These are phyloP conservation scores for Colletotrichum orchidophilum DNA, from an alignment of 2,329 filamentous ascomycete genomes.

Conservation along the genomic window DNA sequence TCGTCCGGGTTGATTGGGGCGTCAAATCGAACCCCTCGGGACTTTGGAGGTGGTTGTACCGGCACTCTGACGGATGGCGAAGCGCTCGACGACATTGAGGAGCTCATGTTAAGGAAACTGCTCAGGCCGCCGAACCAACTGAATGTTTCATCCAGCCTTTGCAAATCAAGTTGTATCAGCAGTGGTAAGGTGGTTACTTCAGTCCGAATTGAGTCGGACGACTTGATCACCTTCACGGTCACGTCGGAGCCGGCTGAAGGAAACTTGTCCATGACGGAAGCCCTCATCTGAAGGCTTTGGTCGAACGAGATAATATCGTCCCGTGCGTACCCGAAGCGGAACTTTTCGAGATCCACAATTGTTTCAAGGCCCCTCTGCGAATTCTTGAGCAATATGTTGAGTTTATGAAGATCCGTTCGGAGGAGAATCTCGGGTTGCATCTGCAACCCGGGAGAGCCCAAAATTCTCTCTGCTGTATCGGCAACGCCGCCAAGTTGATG, in stretches of 20 bases:
- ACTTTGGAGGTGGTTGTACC: constrained; percentile 52
- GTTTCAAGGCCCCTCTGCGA: constrained; percentile 42
- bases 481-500: constrained; percentile 63
- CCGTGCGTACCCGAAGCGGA: constrained; percentile 70
- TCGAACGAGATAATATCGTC: constrained; percentile 73
- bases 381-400: constrained; percentile 46
- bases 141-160: constrained; percentile 85
- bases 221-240: constrained; percentile 60
- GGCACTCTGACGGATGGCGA: constrained; percentile 55
- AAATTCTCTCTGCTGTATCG: constrained; percentile 57
- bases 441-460: constrained; percentile 51
- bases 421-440: constrained; percentile 62
- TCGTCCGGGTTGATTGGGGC: constrained; percentile 61
- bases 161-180: constrained; percentile 79
- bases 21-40: constrained; percentile 68
- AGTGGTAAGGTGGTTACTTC: constrained; percentile 82
- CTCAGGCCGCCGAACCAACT: constrained; percentile 91
- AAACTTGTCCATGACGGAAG: constrained; percentile 68
- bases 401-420: constrained; percentile 57
- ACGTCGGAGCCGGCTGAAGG: constrained; percentile 67
- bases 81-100: constrained; percentile 81
- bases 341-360: constrained; percentile 62
- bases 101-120: constrained; percentile 88
- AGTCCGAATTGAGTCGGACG: constrained; percentile 57
- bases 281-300: constrained; percentile 63